Percentiles rank a stretch among this genome's conserved stretches.
Evolutionary conservation across 23 red algal species (phyloP).

Genomic region (Gracilaria vermiculophylla): DNA sequence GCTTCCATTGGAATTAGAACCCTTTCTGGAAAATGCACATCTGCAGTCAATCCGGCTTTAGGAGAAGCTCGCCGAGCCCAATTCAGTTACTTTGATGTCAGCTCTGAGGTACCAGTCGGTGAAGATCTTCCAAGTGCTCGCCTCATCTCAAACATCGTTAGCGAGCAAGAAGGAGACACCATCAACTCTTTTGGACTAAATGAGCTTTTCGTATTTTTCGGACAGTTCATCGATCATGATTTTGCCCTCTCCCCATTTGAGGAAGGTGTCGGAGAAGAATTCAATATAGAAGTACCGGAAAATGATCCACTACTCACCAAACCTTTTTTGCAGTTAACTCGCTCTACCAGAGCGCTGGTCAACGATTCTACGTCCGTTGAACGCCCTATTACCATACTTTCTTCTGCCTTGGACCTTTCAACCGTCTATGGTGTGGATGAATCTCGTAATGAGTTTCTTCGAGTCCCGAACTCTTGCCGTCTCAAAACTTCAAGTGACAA

Average conservation of each 20-base stretch:
- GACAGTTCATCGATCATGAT: constrained; percentile 65
- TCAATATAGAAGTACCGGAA: constrained; percentile 20
- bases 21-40: too few species aligned
- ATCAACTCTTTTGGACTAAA: constrained; percentile 14
- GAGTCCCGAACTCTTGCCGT: constrained; percentile 24
- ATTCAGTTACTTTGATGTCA: too few species aligned
- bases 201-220: constrained; percentile 53
- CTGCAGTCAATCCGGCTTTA: too few species aligned
- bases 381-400: constrained; percentile 37
- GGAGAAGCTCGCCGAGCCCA: too few species aligned
- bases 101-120: constrained; percentile 2
- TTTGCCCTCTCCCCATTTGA: constrained; percentile 3
- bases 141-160: constrained; percentile 46
- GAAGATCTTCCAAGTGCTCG: constrained; percentile 15
- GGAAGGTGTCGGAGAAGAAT: not conserved
- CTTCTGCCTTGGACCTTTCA: constrained; percentile 43
- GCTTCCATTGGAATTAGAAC: not conserved
- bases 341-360: not conserved
- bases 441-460: constrained; percentile 18
- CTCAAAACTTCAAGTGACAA: constrained; percentile 20
- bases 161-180: not conserved
- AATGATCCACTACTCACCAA: not conserved
- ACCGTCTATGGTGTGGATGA: constrained; percentile 48
- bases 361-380: constrained; percentile 9
- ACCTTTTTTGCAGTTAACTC: constrained; percentile 4